phyloP scores from a whole-genome alignment of 257 asterid genomes.

The Nicotiana otophora region DNA sequence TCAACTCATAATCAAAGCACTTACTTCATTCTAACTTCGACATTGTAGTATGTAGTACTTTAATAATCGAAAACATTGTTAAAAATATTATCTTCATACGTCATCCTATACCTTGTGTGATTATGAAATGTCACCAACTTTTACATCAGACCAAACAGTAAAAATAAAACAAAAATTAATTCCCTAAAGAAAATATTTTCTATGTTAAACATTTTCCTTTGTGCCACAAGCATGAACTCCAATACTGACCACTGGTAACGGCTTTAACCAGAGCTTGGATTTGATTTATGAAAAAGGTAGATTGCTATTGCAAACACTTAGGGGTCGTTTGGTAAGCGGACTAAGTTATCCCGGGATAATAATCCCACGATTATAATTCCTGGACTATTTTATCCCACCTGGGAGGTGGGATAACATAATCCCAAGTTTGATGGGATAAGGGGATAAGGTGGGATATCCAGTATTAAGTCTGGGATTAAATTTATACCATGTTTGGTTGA shows the following conservation, averaged over 20 bases:
- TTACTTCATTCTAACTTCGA: not conserved
- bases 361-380: too few relatives aligned
- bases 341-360: too few relatives aligned
- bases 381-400: too few relatives aligned
- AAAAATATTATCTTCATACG: not conserved
- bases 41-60: not conserved
- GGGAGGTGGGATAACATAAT: too few relatives aligned
- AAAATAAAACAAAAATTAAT: not conserved
- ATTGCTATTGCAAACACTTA: not conserved
- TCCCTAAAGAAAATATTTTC: not conserved
- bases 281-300: not conserved
- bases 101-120: not conserved
- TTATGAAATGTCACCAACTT: not conserved
- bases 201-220: not conserved
- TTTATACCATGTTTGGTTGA: too few relatives aligned
- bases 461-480: too few relatives aligned
- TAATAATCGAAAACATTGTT: not conserved
- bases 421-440: too few relatives aligned
- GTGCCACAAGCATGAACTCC: not conserved
- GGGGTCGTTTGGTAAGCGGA: not conserved
- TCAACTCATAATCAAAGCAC: not conserved
- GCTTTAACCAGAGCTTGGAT: not conserved
- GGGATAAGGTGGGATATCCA: too few relatives aligned
- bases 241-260: not conserved
- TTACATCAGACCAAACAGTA: not conserved